Percentiles rank a stretch among this genome's conserved stretches.
These are phyloP conservation scores for Kodamaea jinghongensis DNA, from an alignment of 805 yeast species.

Conservation along the genomic window DNA sequence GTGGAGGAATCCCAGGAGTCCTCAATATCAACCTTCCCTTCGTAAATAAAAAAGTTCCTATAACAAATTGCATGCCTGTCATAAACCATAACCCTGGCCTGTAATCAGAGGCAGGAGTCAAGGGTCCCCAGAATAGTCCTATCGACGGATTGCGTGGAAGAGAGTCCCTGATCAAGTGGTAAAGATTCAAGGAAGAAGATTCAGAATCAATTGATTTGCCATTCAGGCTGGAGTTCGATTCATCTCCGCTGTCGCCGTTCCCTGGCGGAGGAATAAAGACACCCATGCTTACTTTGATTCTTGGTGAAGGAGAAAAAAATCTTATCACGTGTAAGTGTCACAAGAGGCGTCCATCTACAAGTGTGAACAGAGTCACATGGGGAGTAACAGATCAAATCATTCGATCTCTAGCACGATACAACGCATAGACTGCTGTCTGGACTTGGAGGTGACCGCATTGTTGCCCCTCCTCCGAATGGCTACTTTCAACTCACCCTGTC, in stretches of 20 bases:
- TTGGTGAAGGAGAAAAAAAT: not conserved
- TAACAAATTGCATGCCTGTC: constrained; percentile 49
- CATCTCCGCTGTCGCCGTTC: constrained; percentile 9
- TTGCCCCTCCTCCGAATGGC: too few relatives aligned
- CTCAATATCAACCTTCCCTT: constrained; percentile 17
- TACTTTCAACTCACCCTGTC: too few relatives aligned
- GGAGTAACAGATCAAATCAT: too few relatives aligned
- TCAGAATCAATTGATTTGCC: constrained; percentile 3
- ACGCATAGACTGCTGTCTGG: too few relatives aligned
- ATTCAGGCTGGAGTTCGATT: not conserved
- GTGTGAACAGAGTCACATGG: too few relatives aligned
- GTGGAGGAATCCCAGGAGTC: constrained; percentile 7
- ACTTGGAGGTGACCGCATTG: too few relatives aligned
- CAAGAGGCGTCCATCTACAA: too few relatives aligned
- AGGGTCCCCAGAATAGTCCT: constrained; percentile 55
- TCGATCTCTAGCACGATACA: too few relatives aligned
- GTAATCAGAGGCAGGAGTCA: constrained; percentile 72
- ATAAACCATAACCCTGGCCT: constrained; percentile 50
- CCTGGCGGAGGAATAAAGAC: constrained; percentile 36
- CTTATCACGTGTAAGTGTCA: constrained; percentile 1
- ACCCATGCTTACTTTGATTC: constrained; percentile 22
- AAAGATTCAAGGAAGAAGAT: not conserved
- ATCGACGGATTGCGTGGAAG: constrained; percentile 15
- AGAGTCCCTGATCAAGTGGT: not conserved
- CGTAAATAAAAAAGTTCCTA: constrained; percentile 38